Conservation (phyloP, 2,329 filamentous ascomycete genomes). For the Dissoconium aciculare region DNA sequence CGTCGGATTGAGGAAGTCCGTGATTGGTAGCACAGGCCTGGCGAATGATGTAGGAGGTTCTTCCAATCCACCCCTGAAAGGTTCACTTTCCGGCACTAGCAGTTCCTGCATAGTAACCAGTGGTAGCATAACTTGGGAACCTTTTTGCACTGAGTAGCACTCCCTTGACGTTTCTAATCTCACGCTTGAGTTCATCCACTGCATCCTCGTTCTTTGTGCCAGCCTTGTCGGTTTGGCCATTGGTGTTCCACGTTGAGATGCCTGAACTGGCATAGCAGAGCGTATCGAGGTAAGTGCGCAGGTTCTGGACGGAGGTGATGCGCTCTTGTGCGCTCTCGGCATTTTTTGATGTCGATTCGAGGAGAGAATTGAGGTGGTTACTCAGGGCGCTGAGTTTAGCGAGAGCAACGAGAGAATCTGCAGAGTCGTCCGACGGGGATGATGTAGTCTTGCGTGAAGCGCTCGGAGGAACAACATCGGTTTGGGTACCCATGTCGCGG, state of each 20-base stretch:
- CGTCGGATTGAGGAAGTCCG: too few relatives aligned
- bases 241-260: constrained; percentile 13
- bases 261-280: constrained; percentile 33
- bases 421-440: constrained; percentile 17
- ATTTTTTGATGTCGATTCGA: constrained; percentile 36
- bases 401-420: constrained; percentile 1
- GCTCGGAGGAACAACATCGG: constrained; percentile 35
- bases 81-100: too few relatives aligned
- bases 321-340: constrained; percentile 39
- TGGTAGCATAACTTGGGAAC: constrained; percentile 38
- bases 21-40: too few relatives aligned
- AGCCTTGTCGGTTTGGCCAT: constrained; percentile 7
- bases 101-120: too few relatives aligned
- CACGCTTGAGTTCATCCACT: constrained; percentile 56
- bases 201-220: constrained; percentile 46
- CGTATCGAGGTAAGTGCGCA: constrained; percentile 52
- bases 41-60: too few relatives aligned
- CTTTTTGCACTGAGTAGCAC: constrained; percentile 59
- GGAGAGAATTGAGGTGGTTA: constrained; percentile 36
- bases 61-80: too few relatives aligned
- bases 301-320: constrained; percentile 34
- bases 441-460: constrained; percentile 6
- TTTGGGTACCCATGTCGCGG: constrained; percentile 67
- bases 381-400: constrained; percentile 32
- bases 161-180: constrained; percentile 66